Evolutionary conservation across 2,329 filamentous ascomycete species (phyloP).

Genomic region (Scedosporium boydii): DNA sequence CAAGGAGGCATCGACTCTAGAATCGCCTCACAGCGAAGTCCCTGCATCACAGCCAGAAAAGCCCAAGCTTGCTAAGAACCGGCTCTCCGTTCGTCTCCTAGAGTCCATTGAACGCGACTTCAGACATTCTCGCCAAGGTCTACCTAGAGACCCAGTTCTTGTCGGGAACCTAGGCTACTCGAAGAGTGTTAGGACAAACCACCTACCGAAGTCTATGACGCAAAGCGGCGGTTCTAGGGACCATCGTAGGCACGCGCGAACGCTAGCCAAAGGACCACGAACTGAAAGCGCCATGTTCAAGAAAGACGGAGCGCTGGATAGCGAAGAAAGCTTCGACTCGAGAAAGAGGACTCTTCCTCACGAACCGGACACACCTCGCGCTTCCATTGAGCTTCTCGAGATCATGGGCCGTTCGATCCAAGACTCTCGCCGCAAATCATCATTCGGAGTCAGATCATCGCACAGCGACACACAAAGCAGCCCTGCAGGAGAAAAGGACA

Average conservation of each 20-base stretch:
- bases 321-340: no score
- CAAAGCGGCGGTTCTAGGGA: background rate
- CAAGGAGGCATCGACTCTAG: background rate
- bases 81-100: background rate
- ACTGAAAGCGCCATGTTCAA: background rate
- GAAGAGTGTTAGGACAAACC: background rate
- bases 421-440: conserved; percentile 24
- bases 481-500: background rate
- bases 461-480: background rate
- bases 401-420: conserved; percentile 2
- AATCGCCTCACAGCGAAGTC: background rate
- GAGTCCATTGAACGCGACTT: background rate
- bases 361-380: background rate
- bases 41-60: background rate
- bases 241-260: no score
- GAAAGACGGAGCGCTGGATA: background rate
- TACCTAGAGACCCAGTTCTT: background rate
- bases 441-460: background rate
- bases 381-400: background rate
- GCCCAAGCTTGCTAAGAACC: background rate
- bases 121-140: background rate
- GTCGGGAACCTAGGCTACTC: background rate
- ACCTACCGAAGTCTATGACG: background rate
- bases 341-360: no score
- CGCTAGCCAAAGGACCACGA: background rate